Evolutionary conservation across 805 yeast genomes (phyloP), one percentile per base, ranked within the genome.

Genomic region (Candida ipomoeae): DNA sequence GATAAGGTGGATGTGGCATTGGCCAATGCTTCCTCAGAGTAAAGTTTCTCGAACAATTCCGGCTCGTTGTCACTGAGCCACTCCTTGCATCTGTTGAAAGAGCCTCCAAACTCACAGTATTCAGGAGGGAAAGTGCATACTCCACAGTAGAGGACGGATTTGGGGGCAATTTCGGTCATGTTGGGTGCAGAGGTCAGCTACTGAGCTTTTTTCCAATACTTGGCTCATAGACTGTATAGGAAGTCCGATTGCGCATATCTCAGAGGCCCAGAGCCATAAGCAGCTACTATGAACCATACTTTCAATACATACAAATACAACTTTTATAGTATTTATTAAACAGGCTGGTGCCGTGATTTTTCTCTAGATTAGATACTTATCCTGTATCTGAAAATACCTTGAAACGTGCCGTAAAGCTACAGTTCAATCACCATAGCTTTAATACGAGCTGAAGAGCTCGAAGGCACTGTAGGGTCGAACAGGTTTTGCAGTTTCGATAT

Each of bases 41-140:
- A 90, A 40, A 88, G 67, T 55, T 77, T 66, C 31, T 76, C 71
- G 61, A 65, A 91, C 37, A 85, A 63, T 14, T 79, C 86, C 2
- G 73, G 68, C 58, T 89, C 75, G 45, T 77, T 72, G 38, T 78
- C 81, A 50, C 78, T 72, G 40, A 92, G 75, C 96, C 97, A 89
- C 20, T 78, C 82, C 60, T 87, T 89, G 71, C 98, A 91, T 63
- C 88, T 82, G 63, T 84, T 85, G 67, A 87, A 77, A 26, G 83
- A 71, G 42, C 86, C 87, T 11, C 96, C 94, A 64, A 91, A 91
- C 65, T 92, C 97, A 71, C 98, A 91, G 70, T 84, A 91, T 68
- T 81, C 96, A 3, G 89, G 89, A n/a, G 96, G 96, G 63, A 79
- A 84, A 1, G 89, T 70, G 65, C 96, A 89, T 13, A 88, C 79